phyloP scores from a whole-genome alignment of 495 filamentous ascomycete species.

The Daldinia childiae region DNA sequence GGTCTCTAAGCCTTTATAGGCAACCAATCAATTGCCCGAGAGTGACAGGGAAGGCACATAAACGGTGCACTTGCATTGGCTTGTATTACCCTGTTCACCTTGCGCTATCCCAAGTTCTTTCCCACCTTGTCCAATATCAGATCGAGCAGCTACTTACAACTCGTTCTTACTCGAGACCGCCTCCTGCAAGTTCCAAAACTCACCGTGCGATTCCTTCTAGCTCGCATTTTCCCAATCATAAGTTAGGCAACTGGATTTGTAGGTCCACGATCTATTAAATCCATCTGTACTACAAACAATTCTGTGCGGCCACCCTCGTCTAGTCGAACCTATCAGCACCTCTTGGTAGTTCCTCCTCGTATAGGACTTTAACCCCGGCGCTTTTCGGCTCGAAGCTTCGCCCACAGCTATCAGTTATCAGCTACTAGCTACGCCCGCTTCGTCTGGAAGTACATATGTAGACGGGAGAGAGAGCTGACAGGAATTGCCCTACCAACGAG shows the following conservation, averaged over 20 bases:
- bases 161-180: conserved; percentile 28
- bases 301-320: conserved; percentile 8
- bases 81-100: conserved; percentile 34
- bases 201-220: conserved; percentile 24
- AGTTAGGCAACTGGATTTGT: conserved; percentile 16
- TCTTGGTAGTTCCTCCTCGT: conserved; percentile 29
- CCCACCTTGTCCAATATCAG: conserved; percentile 22
- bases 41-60: conserved; percentile 29
- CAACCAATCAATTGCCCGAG: conserved; percentile 35
- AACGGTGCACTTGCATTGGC: conserved; percentile 41
- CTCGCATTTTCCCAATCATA: conserved; percentile 2
- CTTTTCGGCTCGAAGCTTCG: conserved; percentile 35
- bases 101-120: conserved; percentile 20
- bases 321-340: conserved; percentile 3
- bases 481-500: conserved; percentile 27
- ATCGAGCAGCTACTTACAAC: conserved; percentile 10
- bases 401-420: too few species aligned
- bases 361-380: conserved; percentile 33
- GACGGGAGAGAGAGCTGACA: conserved; percentile 29
- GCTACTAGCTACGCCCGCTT: conserved; percentile 41
- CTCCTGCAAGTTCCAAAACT: conserved; percentile 19
- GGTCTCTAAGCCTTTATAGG: conserved; percentile 25
- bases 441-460: conserved; percentile 28
- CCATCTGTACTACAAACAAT: conserved; percentile 1
- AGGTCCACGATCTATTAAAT: conserved; percentile 22